Conservation (phyloP, 106 monocot species). For the Ottelia alismoides region DNA sequence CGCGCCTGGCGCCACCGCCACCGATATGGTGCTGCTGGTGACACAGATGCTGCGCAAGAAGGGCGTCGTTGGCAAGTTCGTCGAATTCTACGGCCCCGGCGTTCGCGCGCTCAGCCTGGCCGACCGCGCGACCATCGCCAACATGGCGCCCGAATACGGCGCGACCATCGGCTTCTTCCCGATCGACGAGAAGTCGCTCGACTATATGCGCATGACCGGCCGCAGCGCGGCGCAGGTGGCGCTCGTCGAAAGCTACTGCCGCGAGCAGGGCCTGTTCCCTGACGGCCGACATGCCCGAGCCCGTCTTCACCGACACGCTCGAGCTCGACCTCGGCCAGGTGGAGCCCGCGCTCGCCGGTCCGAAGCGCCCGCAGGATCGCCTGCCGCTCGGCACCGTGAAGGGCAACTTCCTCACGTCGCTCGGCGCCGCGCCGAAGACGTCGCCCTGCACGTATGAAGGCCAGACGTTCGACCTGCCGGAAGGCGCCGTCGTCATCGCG, state of each 20-base stretch:
- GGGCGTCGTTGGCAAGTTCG: constrained; percentile 89
- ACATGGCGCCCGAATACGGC: constrained; percentile 94
- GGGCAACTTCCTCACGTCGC: too few relatives aligned
- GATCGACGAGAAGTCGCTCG: constrained; percentile 27
- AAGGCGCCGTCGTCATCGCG: constrained; percentile 65
- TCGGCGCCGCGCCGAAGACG: too few relatives aligned
- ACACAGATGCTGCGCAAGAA: constrained; percentile 80
- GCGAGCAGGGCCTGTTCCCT: too few relatives aligned
- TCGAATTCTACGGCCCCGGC: constrained; percentile 75
- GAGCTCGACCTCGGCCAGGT: too few relatives aligned
- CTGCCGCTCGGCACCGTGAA: too few relatives aligned
- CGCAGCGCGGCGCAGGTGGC: constrained; percentile 44
- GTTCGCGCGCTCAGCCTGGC: constrained; percentile 56
- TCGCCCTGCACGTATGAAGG: too few relatives aligned
- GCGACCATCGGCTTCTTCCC: constrained; percentile 97
- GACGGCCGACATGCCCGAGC: too few relatives aligned
- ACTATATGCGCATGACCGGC: constrained; percentile 5
- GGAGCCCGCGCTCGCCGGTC: too few relatives aligned
- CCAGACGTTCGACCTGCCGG: constrained; percentile 36
- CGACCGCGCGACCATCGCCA: constrained; percentile 86
- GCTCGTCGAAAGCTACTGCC: too few relatives aligned
- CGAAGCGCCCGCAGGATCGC: too few relatives aligned
- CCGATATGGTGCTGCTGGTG: constrained; percentile 71
- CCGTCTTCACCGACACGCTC: too few relatives aligned
- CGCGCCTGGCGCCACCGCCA: constrained; percentile 61